Evolutionary conservation across 148 eudicot species (phyloP).

Genomic region (Selenicereus undatus): DNA sequence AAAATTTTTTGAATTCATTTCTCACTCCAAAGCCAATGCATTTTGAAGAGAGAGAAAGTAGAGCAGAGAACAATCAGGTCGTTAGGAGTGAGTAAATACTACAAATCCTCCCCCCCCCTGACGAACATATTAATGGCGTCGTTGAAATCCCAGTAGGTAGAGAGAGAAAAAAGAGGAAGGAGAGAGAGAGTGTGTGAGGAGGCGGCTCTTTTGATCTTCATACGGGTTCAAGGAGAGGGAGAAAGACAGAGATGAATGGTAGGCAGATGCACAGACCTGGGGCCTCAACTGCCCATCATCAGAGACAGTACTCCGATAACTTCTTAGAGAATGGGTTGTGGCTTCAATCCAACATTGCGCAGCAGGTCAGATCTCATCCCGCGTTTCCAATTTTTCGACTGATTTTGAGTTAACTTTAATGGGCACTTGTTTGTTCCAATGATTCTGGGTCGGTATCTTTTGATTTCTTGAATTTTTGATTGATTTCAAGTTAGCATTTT

Average conservation of each 20-base stretch:
- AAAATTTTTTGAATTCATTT: conserved; percentile 25
- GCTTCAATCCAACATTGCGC: conserved; percentile 68
- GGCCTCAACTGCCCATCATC: conserved; percentile 63
- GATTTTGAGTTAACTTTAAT: neutral
- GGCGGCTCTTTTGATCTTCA: neutral
- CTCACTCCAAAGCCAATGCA: neutral
- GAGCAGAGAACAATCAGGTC: neutral
- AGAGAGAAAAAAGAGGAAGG: neutral
- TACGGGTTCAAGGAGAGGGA: neutral
- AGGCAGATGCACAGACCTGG: conserved; percentile 77
- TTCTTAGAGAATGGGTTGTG: conserved; percentile 72
- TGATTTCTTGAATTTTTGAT: conserved; percentile 2
- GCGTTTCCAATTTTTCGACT: neutral
- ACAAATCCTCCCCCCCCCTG: neutral
- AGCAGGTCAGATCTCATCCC: conserved; percentile 41
- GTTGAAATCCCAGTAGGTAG: conserved; percentile 1
- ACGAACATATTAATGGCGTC: conserved; percentile 17
- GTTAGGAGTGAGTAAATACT: conserved; percentile 3
- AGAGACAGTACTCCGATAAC: conserved; percentile 78
- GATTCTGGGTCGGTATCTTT: neutral
- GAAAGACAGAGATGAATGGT: conserved; percentile 49
- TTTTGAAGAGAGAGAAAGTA: neutral
- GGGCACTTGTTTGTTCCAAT: neutral
- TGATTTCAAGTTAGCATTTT: neutral
- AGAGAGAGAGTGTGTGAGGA: conserved; percentile 12